These are phyloP conservation scores for Zopfia rhizophila DNA, from an alignment of 2,329 filamentous ascomycete species.

Conservation along the genomic window DNA sequence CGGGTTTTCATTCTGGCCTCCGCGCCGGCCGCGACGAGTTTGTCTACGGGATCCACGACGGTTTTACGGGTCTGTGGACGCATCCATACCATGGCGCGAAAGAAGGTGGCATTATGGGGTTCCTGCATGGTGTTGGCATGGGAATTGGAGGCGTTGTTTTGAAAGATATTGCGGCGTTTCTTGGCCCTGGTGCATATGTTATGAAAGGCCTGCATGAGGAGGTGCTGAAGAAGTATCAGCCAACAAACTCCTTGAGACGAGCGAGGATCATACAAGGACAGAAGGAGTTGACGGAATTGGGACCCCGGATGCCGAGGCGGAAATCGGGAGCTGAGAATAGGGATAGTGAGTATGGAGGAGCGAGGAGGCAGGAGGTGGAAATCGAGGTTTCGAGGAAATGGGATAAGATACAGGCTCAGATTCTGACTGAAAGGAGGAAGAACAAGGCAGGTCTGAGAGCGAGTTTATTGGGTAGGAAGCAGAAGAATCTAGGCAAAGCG, in stretches of 20 bases:
- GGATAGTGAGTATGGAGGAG: conserved; percentile 10
- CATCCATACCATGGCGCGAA: conserved; percentile 69
- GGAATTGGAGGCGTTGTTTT: conserved; percentile 72
- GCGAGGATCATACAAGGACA: conserved; percentile 69
- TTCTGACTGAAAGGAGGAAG: conserved; percentile 37
- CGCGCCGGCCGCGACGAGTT: conserved; percentile 71
- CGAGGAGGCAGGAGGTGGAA: conserved; percentile 45
- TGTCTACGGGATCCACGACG: conserved; percentile 72
- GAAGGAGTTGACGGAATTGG: conserved; percentile 37
- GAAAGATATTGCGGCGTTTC: conserved; percentile 70
- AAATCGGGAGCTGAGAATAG: conserved; percentile 9
- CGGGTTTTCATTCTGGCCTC: conserved; percentile 70
- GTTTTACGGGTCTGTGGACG: conserved; percentile 69
- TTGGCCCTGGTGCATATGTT: conserved; percentile 70
- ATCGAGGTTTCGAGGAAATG: conserved; percentile 32
- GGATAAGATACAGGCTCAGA: conserved; percentile 34
- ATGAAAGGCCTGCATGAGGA: conserved; percentile 73
- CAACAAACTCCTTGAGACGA: conserved; percentile 64
- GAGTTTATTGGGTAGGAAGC: conserved; percentile 34
- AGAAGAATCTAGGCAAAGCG: conserved; percentile 39
- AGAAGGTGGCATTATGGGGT: conserved; percentile 65
- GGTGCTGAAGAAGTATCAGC: conserved; percentile 63
- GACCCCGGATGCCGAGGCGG: conserved; percentile 19
- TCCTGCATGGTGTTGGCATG: conserved; percentile 66
- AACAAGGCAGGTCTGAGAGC: conserved; percentile 37